Evolutionary conservation across 129 eudicot genomes (phyloP).

Genomic region (Scalesia atractyloides): DNA sequence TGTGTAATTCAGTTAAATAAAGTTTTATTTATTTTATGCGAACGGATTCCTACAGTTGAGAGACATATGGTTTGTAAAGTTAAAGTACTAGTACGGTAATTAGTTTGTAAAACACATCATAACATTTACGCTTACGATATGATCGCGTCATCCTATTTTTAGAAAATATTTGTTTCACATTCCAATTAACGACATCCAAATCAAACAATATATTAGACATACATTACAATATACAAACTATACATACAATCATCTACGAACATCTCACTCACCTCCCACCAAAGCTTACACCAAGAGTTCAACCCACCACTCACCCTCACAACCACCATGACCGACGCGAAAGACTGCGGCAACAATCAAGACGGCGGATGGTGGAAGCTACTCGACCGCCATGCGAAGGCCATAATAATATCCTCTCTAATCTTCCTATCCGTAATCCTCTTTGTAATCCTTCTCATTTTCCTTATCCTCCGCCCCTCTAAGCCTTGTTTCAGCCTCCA

Average conservation of each 20-base stretch:
- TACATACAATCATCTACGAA: neutral
- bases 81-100: too few relatives aligned
- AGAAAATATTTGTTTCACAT: neutral
- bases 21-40: too few relatives aligned
- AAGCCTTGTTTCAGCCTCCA: constrained; percentile 77
- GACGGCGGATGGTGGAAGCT: constrained; percentile 25
- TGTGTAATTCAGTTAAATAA: too few relatives aligned
- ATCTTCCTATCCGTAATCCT: constrained; percentile 34
- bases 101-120: too few relatives aligned
- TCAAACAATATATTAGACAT: neutral
- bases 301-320: neutral
- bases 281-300: neutral
- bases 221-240: neutral
- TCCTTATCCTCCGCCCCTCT: constrained; percentile 69
- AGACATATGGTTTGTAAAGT: too few relatives aligned
- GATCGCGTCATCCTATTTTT: neutral
- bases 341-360: constrained; percentile 52
- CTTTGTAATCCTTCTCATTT: constrained; percentile 45
- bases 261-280: constrained; percentile 9
- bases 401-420: neutral
- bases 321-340: constrained; percentile 43
- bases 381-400: constrained; percentile 38
- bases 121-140: too few relatives aligned
- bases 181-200: neutral
- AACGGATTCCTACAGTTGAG: too few relatives aligned